Percentiles rank a stretch among this genome's conserved stretches.
Conservation (phyloP, 1,139 yeast genomes). For the Pichia sp. region DNA sequence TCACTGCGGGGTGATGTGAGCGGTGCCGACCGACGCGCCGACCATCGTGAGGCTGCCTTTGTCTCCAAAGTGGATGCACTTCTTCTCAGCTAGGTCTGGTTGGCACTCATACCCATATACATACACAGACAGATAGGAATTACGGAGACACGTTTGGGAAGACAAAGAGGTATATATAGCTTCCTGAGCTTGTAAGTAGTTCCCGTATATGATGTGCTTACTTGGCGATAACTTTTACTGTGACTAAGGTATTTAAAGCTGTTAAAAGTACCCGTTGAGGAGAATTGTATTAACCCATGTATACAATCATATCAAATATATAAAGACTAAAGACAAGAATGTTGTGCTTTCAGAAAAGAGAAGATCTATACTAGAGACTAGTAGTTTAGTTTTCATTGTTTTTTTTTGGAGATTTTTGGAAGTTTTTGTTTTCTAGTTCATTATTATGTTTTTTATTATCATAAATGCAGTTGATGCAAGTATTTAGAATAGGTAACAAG, state of each 20-base stretch:
- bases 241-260: not conserved
- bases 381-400: not conserved
- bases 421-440: not conserved
- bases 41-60: not conserved
- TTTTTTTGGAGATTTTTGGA: not conserved
- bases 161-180: no score
- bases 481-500: not conserved
- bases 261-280: conserved; percentile 29
- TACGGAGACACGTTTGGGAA: no score
- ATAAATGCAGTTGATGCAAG: conserved; percentile 32
- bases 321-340: conserved; percentile 10
- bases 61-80: not conserved
- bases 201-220: no score
- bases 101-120: not conserved
- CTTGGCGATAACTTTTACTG: no score
- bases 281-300: conserved; percentile 20
- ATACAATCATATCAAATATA: conserved; percentile 14
- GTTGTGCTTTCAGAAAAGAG: conserved; percentile 1
- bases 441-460: not conserved
- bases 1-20: not conserved
- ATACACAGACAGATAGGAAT: not conserved
- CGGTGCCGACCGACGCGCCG: not conserved
- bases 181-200: no score
- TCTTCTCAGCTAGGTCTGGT: not conserved
- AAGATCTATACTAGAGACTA: conserved; percentile 4